A percentile compares a stretch with the other conserved stretches of the same genome.
phyloP scores from a whole-genome alignment of 163 green algal species.

The Chlamydomonas reinhardtii region DNA sequence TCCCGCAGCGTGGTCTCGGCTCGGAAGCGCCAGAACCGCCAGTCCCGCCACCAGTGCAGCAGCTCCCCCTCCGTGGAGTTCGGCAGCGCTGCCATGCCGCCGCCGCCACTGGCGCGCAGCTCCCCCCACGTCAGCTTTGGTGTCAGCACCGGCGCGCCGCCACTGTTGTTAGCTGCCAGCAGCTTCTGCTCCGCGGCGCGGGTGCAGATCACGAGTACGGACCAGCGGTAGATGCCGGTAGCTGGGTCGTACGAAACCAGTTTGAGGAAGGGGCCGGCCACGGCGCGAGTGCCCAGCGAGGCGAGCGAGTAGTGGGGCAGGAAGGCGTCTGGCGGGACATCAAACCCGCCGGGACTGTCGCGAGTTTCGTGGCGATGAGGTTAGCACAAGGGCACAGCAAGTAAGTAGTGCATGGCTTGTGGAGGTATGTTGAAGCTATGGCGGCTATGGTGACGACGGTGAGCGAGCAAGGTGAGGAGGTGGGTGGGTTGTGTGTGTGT shows the following conservation, averaged over 20 bases:
- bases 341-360: neutral
- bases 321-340: neutral
- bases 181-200: neutral
- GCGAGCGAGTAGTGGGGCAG: neutral
- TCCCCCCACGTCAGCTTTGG: neutral
- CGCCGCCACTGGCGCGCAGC: no score
- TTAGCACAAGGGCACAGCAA: no score
- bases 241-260: neutral
- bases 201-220: neutral
- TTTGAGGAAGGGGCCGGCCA: conserved; percentile 1
- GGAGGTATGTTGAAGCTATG: no score
- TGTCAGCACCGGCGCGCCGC: neutral
- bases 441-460: no score
- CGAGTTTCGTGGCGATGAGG: no score
- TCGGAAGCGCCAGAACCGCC: neutral
- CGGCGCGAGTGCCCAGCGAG: neutral
- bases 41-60: neutral
- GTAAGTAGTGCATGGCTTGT: no score
- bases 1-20: neutral
- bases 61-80: neutral
- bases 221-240: neutral
- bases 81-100: neutral
- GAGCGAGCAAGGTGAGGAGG: no score
- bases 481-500: no score
- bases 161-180: neutral